A percentile compares a stretch with the other conserved stretches of the same genome.
Evolutionary conservation across 2,329 filamentous ascomycete genomes (phyloP).

Genomic region (Scleromitrula shiraiana): DNA sequence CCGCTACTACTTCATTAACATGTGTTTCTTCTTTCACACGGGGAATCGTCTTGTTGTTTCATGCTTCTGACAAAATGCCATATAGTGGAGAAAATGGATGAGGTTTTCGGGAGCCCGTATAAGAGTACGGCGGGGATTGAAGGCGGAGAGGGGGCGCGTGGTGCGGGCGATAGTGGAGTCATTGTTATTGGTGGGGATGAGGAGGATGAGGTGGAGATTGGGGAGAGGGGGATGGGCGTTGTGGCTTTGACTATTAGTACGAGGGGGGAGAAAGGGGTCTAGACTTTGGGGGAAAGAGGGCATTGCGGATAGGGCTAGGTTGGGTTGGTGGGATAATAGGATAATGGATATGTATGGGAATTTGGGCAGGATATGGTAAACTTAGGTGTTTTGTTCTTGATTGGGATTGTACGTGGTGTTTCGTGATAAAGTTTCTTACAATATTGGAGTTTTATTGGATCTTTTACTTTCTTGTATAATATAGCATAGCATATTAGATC

Average conservation of each 20-base stretch:
- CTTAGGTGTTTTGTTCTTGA: no score
- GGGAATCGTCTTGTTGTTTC: neutral
- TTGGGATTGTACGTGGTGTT: no score
- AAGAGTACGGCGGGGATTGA: neutral
- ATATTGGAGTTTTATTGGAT: no score
- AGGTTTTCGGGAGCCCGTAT: conserved; percentile 20
- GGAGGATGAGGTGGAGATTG: neutral
- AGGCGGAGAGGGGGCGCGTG: neutral
- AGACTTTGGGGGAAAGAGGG: neutral
- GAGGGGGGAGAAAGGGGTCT: neutral
- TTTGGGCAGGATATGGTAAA: no score
- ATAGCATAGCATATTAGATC: no score
- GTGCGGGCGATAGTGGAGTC: neutral
- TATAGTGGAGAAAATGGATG: conserved; percentile 62
- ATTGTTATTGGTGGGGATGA: neutral
- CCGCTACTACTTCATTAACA: neutral
- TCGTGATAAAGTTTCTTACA: no score
- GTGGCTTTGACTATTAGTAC: neutral
- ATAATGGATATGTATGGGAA: no score
- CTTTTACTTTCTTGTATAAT: no score
- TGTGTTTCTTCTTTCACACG: neutral
- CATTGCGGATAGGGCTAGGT: neutral
- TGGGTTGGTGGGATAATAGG: no score
- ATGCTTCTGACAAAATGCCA: neutral
- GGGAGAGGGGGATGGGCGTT: neutral